These are phyloP conservation scores for Panicum virgatum DNA, from an alignment of 202 grass and related monocot species.

Conservation along the genomic window DNA sequence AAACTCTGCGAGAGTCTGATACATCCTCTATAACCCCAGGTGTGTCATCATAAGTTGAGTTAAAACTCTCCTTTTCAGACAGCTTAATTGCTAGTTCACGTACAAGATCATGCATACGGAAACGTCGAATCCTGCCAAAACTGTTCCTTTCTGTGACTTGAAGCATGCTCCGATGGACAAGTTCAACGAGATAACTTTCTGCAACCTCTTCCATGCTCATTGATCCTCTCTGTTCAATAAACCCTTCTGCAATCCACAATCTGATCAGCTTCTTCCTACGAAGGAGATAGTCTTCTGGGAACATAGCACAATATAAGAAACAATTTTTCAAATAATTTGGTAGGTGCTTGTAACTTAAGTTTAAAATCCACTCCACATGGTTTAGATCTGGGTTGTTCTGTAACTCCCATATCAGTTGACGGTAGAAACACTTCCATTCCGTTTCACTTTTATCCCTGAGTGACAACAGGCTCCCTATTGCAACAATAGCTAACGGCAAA, in stretches of 20 bases:
- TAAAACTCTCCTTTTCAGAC: conserved; percentile 12
- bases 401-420: conserved; percentile 40
- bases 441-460: not conserved
- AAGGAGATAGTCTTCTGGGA: conserved; percentile 39
- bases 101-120: conserved; percentile 30
- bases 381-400: conserved; percentile 26
- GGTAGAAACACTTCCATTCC: conserved; percentile 37
- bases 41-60: conserved; percentile 5
- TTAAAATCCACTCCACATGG: conserved; percentile 29
- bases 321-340: conserved; percentile 33
- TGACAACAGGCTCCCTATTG: conserved; percentile 39
- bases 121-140: not conserved
- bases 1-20: not conserved
- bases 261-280: conserved; percentile 44
- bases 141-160: conserved; percentile 13
- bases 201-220: conserved; percentile 43
- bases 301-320: conserved; percentile 11
- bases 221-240: conserved; percentile 25
- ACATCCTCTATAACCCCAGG: not conserved
- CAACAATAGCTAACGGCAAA: conserved; percentile 53
- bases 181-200: conserved; percentile 34
- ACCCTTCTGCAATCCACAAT: conserved; percentile 47
- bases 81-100: conserved; percentile 25
- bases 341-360: conserved; percentile 24
- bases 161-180: conserved; percentile 41